A percentile compares a stretch with the other conserved stretches of the same genome.
phyloP scores from a whole-genome alignment of 768 basidiomycete species.

The Boletus bicolor region DNA sequence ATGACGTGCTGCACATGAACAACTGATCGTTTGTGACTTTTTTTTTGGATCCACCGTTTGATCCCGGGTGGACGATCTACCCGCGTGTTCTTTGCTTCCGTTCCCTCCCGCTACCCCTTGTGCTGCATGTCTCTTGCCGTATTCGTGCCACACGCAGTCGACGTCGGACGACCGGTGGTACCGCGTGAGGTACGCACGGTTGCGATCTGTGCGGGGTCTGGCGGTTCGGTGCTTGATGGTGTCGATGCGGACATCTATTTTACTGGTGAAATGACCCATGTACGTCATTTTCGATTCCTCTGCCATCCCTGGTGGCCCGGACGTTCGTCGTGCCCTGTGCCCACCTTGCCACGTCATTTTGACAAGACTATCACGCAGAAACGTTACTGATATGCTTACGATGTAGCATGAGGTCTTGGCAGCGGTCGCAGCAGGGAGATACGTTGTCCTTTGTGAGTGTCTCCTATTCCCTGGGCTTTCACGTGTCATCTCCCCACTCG shows the following conservation, averaged over 20 bases:
- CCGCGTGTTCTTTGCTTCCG: conserved; percentile 14
- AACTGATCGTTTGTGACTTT: neutral
- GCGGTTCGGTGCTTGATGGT: conserved; percentile 70
- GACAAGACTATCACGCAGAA: neutral
- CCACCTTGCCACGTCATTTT: conserved; percentile 11
- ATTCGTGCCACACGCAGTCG: conserved; percentile 42
- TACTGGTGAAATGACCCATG: conserved; percentile 92
- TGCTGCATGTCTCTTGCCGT: conserved; percentile 7
- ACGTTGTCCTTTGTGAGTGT: conserved; percentile 79
- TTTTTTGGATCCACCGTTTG: conserved; percentile 1
- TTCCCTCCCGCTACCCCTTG: conserved; percentile 10
- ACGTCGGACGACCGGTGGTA: conserved; percentile 55
- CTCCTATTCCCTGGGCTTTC: neutral
- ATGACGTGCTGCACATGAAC: conserved; percentile 10
- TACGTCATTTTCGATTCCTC: conserved; percentile 37
- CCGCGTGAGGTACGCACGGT: conserved; percentile 49
- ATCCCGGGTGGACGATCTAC: conserved; percentile 17
- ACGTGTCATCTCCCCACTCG: neutral
- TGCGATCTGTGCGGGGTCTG: conserved; percentile 91
- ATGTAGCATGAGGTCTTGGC: conserved; percentile 84
- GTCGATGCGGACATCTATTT: conserved; percentile 81
- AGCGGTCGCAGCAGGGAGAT: conserved; percentile 67
- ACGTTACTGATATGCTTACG: neutral
- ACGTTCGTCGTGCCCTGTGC: neutral
- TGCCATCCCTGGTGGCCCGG: neutral